phyloP scores from a whole-genome alignment of 2,329 filamentous ascomycete species.

The Diaporthe ilicicola region DNA sequence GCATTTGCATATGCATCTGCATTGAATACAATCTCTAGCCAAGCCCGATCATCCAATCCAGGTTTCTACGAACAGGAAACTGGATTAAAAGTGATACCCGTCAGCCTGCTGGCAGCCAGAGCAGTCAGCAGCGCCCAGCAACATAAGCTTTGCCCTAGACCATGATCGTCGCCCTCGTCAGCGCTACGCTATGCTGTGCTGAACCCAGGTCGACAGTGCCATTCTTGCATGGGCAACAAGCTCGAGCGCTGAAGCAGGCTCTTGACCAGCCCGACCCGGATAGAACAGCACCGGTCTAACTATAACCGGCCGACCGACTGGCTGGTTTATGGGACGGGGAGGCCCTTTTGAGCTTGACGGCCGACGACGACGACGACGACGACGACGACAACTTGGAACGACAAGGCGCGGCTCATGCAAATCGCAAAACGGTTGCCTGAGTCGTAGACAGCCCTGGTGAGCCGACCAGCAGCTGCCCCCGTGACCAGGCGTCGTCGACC shows the following conservation, averaged over 20 bases:
- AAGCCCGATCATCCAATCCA: neutral
- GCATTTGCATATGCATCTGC: neutral
- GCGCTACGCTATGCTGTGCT: constrained; percentile 15
- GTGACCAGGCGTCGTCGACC: neutral
- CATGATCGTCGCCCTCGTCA: constrained; percentile 16
- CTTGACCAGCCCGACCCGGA: neutral
- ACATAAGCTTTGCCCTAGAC: constrained; percentile 20
- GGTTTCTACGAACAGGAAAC: neutral
- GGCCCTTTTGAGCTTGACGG: neutral
- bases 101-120: neutral
- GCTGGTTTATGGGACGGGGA: too few species aligned
- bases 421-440: constrained; percentile 2
- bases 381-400: neutral
- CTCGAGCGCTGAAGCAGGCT: neutral
- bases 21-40: neutral
- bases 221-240: neutral
- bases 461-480: neutral
- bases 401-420: constrained; percentile 8
- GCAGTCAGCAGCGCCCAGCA: neutral
- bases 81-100: neutral
- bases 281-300: neutral
- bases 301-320: neutral
- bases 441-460: neutral
- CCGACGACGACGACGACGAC: neutral
- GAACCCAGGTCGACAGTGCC: neutral